These are phyloP conservation scores for Cryphonectria naterciae DNA, from an alignment of 2,329 filamentous ascomycete genomes.

Conservation along the genomic window DNA sequence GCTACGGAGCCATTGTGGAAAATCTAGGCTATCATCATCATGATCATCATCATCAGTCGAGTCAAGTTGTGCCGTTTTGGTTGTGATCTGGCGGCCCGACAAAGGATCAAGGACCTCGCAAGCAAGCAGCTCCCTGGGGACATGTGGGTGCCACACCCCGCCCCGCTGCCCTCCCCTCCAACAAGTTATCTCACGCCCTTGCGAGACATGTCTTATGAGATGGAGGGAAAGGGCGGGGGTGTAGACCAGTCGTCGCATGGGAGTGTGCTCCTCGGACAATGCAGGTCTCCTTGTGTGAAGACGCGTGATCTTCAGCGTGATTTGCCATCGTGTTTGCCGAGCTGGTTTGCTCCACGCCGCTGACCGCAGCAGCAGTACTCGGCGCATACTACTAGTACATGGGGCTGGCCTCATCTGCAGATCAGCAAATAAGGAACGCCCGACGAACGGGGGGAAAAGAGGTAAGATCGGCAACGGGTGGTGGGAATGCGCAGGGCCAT, in stretches of 20 bases:
- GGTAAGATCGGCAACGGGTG: not conserved
- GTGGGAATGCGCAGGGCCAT: not conserved
- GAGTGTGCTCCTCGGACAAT: slow-evolving; percentile 20
- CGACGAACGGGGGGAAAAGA: not conserved
- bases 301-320: slow-evolving; percentile 27
- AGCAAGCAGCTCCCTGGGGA: slow-evolving; percentile 5
- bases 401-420: slow-evolving; percentile 16
- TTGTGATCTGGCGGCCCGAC: slow-evolving; percentile 10
- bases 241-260: slow-evolving; percentile 8
- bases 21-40: not conserved
- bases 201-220: slow-evolving; percentile 28
- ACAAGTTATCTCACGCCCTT: slow-evolving; percentile 17
- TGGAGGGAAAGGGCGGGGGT: not conserved
- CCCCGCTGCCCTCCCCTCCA: too few species aligned
- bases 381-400: slow-evolving; percentile 3
- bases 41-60: not conserved
- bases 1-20: not conserved
- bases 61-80: not conserved
- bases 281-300: slow-evolving; percentile 27
- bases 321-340: slow-evolving; percentile 25
- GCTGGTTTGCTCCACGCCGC: slow-evolving; percentile 27
- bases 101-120: slow-evolving; percentile 1
- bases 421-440: slow-evolving; percentile 18
- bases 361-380: slow-evolving; percentile 19
- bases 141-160: not conserved